These are phyloP conservation scores for Xanthoconium separans DNA, from an alignment of 1,284 basidiomycete genomes.

Conservation along the genomic window DNA sequence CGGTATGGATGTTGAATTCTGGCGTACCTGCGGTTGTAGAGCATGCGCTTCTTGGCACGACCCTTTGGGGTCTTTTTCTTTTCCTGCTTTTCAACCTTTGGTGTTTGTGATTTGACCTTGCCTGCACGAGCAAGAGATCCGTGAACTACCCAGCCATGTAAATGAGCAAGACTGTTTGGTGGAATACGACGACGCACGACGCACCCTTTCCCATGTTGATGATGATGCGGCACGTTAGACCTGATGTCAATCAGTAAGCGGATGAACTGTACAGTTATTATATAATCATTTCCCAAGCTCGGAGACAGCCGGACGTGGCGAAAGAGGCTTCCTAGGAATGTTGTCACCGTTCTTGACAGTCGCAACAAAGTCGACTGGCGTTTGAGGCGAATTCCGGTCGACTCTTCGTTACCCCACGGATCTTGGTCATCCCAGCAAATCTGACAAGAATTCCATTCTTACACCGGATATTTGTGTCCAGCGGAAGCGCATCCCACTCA, in stretches of 20 bases:
- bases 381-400: conserved; percentile 54
- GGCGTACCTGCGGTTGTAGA: conserved; percentile 90
- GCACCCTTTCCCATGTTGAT: conserved; percentile 70
- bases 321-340: too few species aligned
- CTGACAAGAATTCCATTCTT: conserved; percentile 90
- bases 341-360: too few species aligned
- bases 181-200: conserved; percentile 9
- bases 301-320: too few species aligned
- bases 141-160: conserved; percentile 65
- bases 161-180: not conserved
- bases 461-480: conserved; percentile 96
- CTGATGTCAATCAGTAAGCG: not conserved
- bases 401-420: too few species aligned
- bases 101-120: conserved; percentile 98
- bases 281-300: not conserved
- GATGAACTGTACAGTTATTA: conserved; percentile 28
- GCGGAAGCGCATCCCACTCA: conserved; percentile 90
- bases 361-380: too few species aligned
- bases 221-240: conserved; percentile 33
- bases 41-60: conserved; percentile 92
- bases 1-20: not conserved
- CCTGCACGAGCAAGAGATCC: conserved; percentile 99
- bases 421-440: conserved; percentile 87
- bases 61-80: conserved; percentile 97
- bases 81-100: conserved; percentile 97